Evolutionary conservation across 768 basidiomycete genomes (phyloP), one percentile per base, ranked within the genome.

Genomic region (Russula foetens): DNA sequence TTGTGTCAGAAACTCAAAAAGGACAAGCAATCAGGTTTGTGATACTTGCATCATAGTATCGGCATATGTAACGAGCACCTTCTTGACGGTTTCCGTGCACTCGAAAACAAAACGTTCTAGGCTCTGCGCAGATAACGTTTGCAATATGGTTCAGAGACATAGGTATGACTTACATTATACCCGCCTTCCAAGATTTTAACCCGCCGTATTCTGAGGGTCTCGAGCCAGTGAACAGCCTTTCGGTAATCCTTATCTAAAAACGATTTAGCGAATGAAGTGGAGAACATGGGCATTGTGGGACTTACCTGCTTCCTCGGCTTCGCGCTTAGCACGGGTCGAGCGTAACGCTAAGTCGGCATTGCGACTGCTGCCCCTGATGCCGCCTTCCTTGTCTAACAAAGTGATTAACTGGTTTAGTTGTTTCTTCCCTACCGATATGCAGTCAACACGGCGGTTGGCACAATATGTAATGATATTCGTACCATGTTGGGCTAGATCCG

Each of bases 401-500:
- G 86, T 89, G 59, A 92, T 93, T 53, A 95, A 76, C 60, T 90
- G 89, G 67, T 90, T 92, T 17, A 96, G 72, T 65, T 92, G 90
- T 68, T 82, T 86, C 77, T 94, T 96, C 61, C 91, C 86, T 89
- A 67, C 26, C 31, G 46, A 58, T 35, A 29, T 31, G 63, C 24
- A 12, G 9, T 59, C 43, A 56, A 41, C 39, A 23, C 12, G 47
- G 24, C 9, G 23, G n/a, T 28, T 4, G 44, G 56, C 56, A 44
- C 38, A 61, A 41, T 11, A 23, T 19, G 29, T 24, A 41, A 45
- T 39, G 24, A 35, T 39, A 23, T 60, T 28, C 64, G 28, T 62
- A 84, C 88, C 90, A 72, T 94, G 92, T 63, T 88, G 85, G 4
- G 93, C 94, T 33, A 96, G 75, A 74, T 97, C 94, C 14, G 87